Evolutionary conservation across 225 moss, liverwort and hornwort genomes (phyloP).

Genomic region (Neckera pumila): DNA sequence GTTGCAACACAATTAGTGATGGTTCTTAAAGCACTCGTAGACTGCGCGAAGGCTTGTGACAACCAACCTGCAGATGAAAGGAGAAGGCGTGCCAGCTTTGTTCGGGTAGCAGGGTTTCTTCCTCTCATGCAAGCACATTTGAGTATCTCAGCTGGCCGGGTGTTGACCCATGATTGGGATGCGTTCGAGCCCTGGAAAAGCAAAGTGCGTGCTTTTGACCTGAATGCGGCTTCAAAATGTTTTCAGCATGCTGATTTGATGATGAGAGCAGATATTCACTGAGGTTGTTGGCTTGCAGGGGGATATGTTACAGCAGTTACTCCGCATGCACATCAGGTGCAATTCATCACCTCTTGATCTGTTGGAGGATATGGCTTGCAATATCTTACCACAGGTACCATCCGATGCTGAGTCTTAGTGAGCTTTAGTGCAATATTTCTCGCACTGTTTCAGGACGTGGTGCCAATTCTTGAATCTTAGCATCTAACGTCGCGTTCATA

Average conservation of each 20-base stretch:
- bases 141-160: conserved; percentile 63
- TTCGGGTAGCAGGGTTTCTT: conserved; percentile 35
- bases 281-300: conserved; percentile 34
- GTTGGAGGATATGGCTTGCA: conserved; percentile 60
- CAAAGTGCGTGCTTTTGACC: conserved; percentile 29
- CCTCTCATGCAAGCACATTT: conserved; percentile 48
- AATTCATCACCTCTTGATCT: conserved; percentile 47
- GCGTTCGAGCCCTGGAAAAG: conserved; percentile 72
- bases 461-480: background rate
- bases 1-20: conserved; percentile 65
- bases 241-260: background rate
- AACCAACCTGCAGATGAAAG: conserved; percentile 54
- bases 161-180: conserved; percentile 63
- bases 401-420: background rate
- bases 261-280: background rate
- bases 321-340: conserved; percentile 58
- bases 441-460: background rate
- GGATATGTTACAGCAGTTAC: conserved; percentile 68
- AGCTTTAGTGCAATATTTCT: background rate
- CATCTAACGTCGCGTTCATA: background rate
- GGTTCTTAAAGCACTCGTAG: conserved; percentile 72
- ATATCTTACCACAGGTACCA: conserved; percentile 57
- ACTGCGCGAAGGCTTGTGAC: conserved; percentile 38
- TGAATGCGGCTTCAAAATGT: background rate
- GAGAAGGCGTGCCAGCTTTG: conserved; percentile 39